Conservation (phyloP, 176 grass and related monocot genomes). For the Ampelocalamus luodianensis region DNA sequence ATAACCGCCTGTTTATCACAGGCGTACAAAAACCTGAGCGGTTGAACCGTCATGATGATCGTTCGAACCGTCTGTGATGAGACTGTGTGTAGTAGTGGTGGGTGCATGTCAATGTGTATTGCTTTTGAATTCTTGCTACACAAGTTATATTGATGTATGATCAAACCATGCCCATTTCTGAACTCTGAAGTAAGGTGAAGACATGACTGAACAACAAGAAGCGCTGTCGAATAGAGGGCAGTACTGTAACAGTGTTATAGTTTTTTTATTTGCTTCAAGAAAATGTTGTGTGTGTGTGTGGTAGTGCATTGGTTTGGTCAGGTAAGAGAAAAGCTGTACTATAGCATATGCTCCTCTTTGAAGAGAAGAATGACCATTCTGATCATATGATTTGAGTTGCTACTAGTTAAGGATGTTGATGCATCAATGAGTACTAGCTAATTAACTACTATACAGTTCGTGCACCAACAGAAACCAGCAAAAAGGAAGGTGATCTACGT, state of each 20-base stretch:
- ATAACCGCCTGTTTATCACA: too few species aligned
- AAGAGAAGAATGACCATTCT: background rate
- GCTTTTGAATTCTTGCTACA: conserved; percentile 13
- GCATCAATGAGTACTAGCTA: background rate
- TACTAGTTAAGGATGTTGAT: background rate
- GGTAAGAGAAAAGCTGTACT: background rate
- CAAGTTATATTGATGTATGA: conserved; percentile 4
- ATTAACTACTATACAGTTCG: too few species aligned
- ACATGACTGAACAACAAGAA: conserved; percentile 35
- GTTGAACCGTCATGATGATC: too few species aligned
- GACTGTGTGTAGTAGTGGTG: too few species aligned
- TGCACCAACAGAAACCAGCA: too few species aligned
- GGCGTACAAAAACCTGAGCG: too few species aligned
- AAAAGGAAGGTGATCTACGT: background rate
- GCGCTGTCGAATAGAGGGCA: background rate
- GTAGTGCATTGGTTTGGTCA: background rate
- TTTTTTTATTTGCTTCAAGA: too few species aligned
- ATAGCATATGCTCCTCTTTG: background rate
- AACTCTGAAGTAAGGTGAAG: conserved; percentile 38
- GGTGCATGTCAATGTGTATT: background rate
- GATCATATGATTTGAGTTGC: background rate
- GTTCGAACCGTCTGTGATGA: too few species aligned
- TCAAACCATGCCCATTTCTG: background rate
- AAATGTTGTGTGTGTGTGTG: background rate
- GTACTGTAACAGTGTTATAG: background rate